These are phyloP conservation scores for Aspergillus felis DNA, from an alignment of 2,329 filamentous ascomycete genomes.

Conservation along the genomic window DNA sequence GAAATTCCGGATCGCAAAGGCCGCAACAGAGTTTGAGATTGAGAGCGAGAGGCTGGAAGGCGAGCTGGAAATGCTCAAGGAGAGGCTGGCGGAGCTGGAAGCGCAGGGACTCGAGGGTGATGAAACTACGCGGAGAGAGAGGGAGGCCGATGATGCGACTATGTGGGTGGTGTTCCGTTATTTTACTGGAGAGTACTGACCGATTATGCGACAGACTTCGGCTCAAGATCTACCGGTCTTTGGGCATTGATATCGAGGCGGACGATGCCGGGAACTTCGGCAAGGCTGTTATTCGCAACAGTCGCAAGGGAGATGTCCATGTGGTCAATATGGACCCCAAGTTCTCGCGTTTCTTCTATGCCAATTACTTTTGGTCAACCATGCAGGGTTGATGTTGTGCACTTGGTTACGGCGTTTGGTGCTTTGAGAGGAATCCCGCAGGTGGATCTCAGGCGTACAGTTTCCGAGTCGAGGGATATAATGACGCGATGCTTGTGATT, in stretches of 20 bases:
- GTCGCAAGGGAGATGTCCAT: conserved; percentile 83
- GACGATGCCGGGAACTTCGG: conserved; percentile 76
- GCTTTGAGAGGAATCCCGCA: neutral
- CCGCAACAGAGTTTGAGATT: conserved; percentile 81
- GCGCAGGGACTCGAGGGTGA: conserved; percentile 79
- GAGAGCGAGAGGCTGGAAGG: conserved; percentile 88
- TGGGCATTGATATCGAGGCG: conserved; percentile 87
- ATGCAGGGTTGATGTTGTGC: conserved; percentile 51
- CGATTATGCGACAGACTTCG: conserved; percentile 54
- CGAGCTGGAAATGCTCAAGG: conserved; percentile 70
- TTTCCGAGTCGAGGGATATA: neutral
- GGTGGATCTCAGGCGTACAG: neutral
- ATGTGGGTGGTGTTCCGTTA: conserved; percentile 30
- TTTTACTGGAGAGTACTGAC: conserved; percentile 7
- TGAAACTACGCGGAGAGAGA: conserved; percentile 48
- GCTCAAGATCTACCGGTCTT: conserved; percentile 82
- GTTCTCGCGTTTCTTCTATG: conserved; percentile 87
- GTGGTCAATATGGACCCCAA: conserved; percentile 92
- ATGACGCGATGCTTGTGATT: neutral
- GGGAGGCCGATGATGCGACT: conserved; percentile 48
- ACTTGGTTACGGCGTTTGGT: conserved; percentile 16
- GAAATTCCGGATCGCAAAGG: conserved; percentile 93
- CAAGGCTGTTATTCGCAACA: conserved; percentile 80
- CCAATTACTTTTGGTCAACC: conserved; percentile 93
- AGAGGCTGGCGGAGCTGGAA: conserved; percentile 76